Evolutionary conservation across 805 yeast genomes (phyloP).

Genomic region (Yamadazyma kitorensis): DNA sequence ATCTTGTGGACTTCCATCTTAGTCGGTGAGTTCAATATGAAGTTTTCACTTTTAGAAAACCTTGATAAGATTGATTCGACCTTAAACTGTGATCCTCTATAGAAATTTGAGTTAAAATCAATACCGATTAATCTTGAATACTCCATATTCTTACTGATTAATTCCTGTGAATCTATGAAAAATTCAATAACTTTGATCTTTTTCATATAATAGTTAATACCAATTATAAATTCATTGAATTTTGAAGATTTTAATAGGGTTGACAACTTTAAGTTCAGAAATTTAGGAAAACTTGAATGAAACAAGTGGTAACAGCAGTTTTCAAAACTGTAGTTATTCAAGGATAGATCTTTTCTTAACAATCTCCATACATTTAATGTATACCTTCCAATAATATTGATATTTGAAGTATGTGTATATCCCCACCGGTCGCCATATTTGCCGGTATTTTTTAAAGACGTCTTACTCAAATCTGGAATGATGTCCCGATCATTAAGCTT

Average conservation of each 20-base stretch:
- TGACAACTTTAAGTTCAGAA: constrained; percentile 47
- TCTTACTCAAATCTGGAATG: constrained; percentile 60
- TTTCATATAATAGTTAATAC: constrained; percentile 45
- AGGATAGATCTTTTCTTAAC: constrained; percentile 57
- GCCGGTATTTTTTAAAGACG: constrained; percentile 44
- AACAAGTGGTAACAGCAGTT: constrained; percentile 67
- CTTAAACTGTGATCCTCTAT: constrained; percentile 90
- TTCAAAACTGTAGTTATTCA: constrained; percentile 73
- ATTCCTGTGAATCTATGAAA: constrained; percentile 59
- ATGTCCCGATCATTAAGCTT: constrained; percentile 47
- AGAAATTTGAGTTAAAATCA: constrained; percentile 83
- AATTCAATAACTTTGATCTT: constrained; percentile 44
- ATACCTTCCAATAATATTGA: constrained; percentile 76
- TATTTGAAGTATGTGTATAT: constrained; percentile 68
- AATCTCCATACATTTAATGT: constrained; percentile 83
- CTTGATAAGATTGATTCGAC: constrained; percentile 83
- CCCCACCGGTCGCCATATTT: constrained; percentile 77
- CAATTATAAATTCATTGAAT: constrained; percentile 22
- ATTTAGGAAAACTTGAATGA: constrained; percentile 67
- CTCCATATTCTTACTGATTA: constrained; percentile 70
- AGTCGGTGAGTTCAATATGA: constrained; percentile 72
- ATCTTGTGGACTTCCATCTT: constrained; percentile 78
- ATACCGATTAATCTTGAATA: constrained; percentile 84
- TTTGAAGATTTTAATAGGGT: constrained; percentile 18
- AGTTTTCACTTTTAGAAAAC: constrained; percentile 73